Base-by-base conservation (phyloP, 495 filamentous ascomycete species). In the Durotheca rogersii region DNA sequence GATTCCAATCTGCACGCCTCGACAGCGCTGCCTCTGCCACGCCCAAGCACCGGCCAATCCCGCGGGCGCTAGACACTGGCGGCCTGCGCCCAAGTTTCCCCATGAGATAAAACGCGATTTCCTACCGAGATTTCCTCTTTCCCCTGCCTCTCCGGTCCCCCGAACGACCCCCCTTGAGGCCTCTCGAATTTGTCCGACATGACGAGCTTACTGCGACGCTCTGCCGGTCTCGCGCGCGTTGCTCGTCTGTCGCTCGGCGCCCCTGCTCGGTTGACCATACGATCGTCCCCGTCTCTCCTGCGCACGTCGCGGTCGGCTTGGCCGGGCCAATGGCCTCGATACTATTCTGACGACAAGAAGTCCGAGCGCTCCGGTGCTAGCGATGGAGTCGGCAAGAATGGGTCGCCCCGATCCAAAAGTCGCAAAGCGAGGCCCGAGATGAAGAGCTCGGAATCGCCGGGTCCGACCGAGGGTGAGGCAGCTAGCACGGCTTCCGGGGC, bases 151-250 rank as follows among this genome's bases (percentile, higher is more conserved):
- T 44, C 31, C 40, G 45, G 35, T 42, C 41, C 50, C 30, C 47
- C 33, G 23, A 42, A 41, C 46, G n/a, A n/a, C n/a, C n/a, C n/a
- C n/a, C n/a, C n/a, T n/a, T n/a, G n/a, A n/a, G n/a, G n/a, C n/a
- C n/a, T n/a, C 23, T 27, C 23, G 4, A 37, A 43, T 58, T 66
- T 66, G 66, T 71, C 71, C 70, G 74, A 61, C 65, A 87, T 87
- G 83, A 80, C 82, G 64, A 75, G 76, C 65, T 64, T 85, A 59
- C 71, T 87, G 51, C 81, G 83, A 61, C 81, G 80, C 67, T 80
- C 85, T 64, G 76, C 79, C 69, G 74, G 79, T 68, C 65, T 87
- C 67, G 79, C 81, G 67, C 77, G 81, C 67, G 71, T 81, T 64
- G 78, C 81, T 60, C 79, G 71, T 66, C 72, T 71, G 49, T 76